Base-by-base conservation (phyloP, 345 rosid species). In the Conringia planisiliqua region DNA sequence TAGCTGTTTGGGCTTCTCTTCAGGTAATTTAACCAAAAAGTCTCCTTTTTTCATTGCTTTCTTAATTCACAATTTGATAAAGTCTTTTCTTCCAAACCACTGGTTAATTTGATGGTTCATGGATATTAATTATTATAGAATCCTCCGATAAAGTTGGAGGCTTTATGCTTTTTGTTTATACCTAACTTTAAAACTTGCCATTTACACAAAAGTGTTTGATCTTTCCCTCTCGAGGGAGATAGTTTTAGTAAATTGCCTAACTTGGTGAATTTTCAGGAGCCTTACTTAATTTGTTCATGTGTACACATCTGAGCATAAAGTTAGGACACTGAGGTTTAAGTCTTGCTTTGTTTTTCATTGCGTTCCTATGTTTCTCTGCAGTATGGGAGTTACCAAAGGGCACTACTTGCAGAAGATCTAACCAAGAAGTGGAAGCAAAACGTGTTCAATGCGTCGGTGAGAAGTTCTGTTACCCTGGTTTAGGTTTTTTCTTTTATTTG, bases 1-100 rank as follows among this genome's bases (percentile, higher is more conserved):
- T 88, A 42, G 96, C 97, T 59, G 96, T 94, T 50, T 94, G 95
- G 96, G 97, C 91, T 27, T 86, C 97, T 66, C 54, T 87, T 77
- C 97, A 91, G 99, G 99, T 74, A 79, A 17, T 11, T 40, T 55
- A 18, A 6, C 10, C 24, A 13, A 22, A 61, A 47, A 11, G 40
- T 17, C 39, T 2, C 12, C 12, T 50, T 47, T 10, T 20, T 20
- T 27, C 71, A 29, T 62, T 24, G 32, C 18, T 62, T 68, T 70
- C 12, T 57, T 1, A 7, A 3, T 38, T 17, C 29, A n/a, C 52
- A 33, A 12, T 14, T 60, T 17, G 14, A 36, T 61, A 38, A 35
- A 47, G 29, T 40, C 36, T 9, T 62, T 50, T 33, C 18, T 40
- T 10, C 58, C 35, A 46, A 71, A 58, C 66, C 47, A 22, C 66